A percentile compares a stretch with the other conserved stretches of the same genome.
Evolutionary conservation across 2,329 filamentous ascomycete species (phyloP).

Genomic region (Fusarium xylarioides): DNA sequence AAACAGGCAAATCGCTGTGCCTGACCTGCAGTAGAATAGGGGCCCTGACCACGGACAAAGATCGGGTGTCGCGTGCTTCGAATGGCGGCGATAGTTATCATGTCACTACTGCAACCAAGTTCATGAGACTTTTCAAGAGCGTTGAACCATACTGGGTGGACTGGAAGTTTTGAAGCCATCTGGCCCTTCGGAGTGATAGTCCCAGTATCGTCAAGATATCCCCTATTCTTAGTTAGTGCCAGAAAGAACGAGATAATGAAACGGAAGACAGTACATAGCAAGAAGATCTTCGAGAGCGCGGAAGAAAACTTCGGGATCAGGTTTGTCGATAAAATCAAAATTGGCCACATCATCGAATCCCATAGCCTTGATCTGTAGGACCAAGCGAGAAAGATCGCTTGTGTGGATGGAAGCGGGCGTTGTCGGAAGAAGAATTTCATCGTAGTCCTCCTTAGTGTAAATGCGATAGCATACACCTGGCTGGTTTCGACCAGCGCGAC

Average conservation of each 20-base stretch:
- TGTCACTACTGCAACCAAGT: background rate
- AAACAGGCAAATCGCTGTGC: background rate
- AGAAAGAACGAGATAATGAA: background rate
- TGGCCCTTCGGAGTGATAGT: background rate
- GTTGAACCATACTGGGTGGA: slow-evolving; percentile 3
- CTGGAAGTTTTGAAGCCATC: background rate
- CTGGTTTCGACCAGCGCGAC: slow-evolving; percentile 89
- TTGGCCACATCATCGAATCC: slow-evolving; percentile 96
- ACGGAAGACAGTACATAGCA: background rate
- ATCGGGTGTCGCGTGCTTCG: background rate
- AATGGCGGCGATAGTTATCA: background rate
- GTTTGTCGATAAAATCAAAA: slow-evolving; percentile 98
- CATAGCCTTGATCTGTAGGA: slow-evolving; percentile 98
- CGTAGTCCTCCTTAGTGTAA: slow-evolving; percentile 89
- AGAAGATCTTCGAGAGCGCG: slow-evolving; percentile 80
- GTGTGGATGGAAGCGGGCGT: slow-evolving; percentile 96
- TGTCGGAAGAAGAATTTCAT: slow-evolving; percentile 94
- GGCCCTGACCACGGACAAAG: background rate
- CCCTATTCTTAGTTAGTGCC: background rate
- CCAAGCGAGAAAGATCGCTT: slow-evolving; percentile 88
- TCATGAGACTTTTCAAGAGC: background rate
- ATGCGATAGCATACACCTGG: slow-evolving; percentile 94
- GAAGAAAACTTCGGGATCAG: slow-evolving; percentile 91
- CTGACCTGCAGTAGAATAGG: background rate
- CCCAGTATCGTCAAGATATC: background rate